Percentiles rank a stretch among this genome's conserved stretches.
Evolutionary conservation across 2,329 filamentous ascomycete species (phyloP).

Genomic region (Colletotrichum ledebouriae): DNA sequence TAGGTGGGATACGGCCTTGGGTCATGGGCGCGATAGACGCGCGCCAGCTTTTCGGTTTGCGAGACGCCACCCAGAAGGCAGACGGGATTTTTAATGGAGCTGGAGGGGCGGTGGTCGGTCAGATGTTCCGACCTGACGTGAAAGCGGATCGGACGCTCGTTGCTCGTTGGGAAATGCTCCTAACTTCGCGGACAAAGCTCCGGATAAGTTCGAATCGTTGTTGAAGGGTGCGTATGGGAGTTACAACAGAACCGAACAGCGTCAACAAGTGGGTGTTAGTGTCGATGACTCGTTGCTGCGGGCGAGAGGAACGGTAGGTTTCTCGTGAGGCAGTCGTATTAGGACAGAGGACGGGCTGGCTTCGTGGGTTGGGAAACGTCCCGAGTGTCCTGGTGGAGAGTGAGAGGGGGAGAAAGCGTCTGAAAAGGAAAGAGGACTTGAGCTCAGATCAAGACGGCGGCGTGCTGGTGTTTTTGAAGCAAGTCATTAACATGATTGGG

Average conservation of each 20-base stretch:
- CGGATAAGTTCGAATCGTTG: conserved; percentile 26
- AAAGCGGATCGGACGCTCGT: conserved; percentile 22
- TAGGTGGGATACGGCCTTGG: conserved; percentile 45
- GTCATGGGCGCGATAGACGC: conserved; percentile 50
- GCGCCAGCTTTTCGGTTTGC: conserved; percentile 42
- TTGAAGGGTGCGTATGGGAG: neutral
- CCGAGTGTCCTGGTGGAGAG: conserved; percentile 42
- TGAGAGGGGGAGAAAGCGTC: conserved; percentile 50
- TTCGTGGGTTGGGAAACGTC: conserved; percentile 25
- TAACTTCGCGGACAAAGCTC: conserved; percentile 15
- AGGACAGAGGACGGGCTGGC: conserved; percentile 14
- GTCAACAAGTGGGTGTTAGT: conserved; percentile 10
- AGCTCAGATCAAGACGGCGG: conserved; percentile 55
- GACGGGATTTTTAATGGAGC: conserved; percentile 28
- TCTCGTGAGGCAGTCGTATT: conserved; percentile 19
- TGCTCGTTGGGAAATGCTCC: conserved; percentile 19
- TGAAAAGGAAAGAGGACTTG: conserved; percentile 46
- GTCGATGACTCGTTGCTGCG: conserved; percentile 10
- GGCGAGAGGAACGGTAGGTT: conserved; percentile 6
- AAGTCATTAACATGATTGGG: conserved; percentile 62
- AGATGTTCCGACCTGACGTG: conserved; percentile 21
- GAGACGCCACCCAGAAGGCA: conserved; percentile 29
- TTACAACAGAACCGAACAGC: conserved; percentile 4
- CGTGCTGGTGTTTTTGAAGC: conserved; percentile 56
- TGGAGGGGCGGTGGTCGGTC: conserved; percentile 29